These are phyloP conservation scores for Zasmidium citrigriseum DNA, from an alignment of 2,329 filamentous ascomycete species.

Conservation along the genomic window DNA sequence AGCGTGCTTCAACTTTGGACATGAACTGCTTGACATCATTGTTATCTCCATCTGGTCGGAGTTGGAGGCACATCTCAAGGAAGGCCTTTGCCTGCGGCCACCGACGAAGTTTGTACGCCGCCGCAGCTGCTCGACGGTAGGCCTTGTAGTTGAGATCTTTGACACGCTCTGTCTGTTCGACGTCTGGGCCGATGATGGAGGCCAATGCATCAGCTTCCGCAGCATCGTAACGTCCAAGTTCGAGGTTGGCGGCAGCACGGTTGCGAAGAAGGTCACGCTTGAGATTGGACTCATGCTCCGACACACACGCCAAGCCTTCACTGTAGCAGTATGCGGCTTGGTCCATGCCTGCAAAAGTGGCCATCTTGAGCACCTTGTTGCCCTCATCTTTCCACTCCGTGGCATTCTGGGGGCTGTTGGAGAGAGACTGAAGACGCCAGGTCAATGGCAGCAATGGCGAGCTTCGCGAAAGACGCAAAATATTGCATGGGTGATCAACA, in stretches of 20 bases:
- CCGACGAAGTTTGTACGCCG: constrained; percentile 25
- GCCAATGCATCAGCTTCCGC: constrained; percentile 12
- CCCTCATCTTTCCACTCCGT: constrained; percentile 30
- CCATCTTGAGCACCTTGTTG: constrained; percentile 30
- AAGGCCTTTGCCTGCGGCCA: constrained; percentile 14
- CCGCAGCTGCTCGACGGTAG: constrained; percentile 25
- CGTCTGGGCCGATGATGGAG: constrained; percentile 8
- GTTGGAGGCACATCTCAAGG: constrained; percentile 6
- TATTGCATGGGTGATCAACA: constrained; percentile 28
- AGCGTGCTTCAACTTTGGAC: constrained; percentile 11
- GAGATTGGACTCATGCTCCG: neutral
- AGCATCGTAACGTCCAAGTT: constrained; percentile 13
- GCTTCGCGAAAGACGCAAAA: neutral
- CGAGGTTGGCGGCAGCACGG: constrained; percentile 13
- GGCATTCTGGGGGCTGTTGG: constrained; percentile 3
- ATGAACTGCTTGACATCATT: constrained; percentile 11
- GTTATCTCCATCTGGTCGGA: constrained; percentile 16
- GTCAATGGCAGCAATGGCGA: constrained; percentile 22
- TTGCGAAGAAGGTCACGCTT: constrained; percentile 16
- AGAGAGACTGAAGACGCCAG: neutral
- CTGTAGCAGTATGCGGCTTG: constrained; percentile 23
- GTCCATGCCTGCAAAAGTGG: constrained; percentile 10
- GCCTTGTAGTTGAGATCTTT: constrained; percentile 23
- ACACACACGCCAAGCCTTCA: constrained; percentile 19
- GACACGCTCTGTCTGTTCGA: constrained; percentile 1